These are phyloP conservation scores for Rhytidiadelphus loreus DNA, from an alignment of 225 moss, liverwort and hornwort species.

Conservation along the genomic window DNA sequence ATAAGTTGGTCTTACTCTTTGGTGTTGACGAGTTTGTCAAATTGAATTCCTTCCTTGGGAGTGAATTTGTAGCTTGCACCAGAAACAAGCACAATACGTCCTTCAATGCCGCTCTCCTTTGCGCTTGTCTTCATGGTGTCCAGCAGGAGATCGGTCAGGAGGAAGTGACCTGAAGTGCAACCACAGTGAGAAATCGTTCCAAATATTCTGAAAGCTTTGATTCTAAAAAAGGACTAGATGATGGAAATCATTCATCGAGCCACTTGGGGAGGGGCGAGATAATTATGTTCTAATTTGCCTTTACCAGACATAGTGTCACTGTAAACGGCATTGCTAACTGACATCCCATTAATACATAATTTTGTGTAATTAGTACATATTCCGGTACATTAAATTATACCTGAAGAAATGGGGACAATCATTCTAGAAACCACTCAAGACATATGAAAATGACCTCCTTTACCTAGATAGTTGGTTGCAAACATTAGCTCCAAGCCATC, in stretches of 20 bases:
- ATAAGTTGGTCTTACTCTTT: not conserved
- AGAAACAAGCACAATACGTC: conserved; percentile 32
- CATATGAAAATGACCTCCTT: not conserved
- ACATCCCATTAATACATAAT: not conserved
- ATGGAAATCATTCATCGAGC: not conserved
- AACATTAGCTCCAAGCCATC: conserved; percentile 40
- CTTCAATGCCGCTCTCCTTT: conserved; percentile 9
- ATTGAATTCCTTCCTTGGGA: conserved; percentile 10
- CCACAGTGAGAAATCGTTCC: not conserved
- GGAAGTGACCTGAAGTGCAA: conserved; percentile 13
- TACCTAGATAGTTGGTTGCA: conserved; percentile 40
- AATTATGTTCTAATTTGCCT: no score
- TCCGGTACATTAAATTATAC: not conserved
- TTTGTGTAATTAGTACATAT: not conserved
- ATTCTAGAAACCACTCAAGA: not conserved
- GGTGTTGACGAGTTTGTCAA: conserved; percentile 24
- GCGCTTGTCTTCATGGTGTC: conserved; percentile 23
- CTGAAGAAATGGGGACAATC: not conserved
- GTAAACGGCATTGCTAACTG: not conserved
- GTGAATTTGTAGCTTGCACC: conserved; percentile 9
- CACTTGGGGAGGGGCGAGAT: no score
- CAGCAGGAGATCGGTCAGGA: conserved; percentile 9
- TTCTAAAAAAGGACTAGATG: not conserved
- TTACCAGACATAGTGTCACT: no score
- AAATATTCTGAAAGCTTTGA: not conserved